A percentile compares a stretch with the other conserved stretches of the same genome.
Conservation (phyloP, 257 asterid genomes). For the Jasminum sambac region DNA sequence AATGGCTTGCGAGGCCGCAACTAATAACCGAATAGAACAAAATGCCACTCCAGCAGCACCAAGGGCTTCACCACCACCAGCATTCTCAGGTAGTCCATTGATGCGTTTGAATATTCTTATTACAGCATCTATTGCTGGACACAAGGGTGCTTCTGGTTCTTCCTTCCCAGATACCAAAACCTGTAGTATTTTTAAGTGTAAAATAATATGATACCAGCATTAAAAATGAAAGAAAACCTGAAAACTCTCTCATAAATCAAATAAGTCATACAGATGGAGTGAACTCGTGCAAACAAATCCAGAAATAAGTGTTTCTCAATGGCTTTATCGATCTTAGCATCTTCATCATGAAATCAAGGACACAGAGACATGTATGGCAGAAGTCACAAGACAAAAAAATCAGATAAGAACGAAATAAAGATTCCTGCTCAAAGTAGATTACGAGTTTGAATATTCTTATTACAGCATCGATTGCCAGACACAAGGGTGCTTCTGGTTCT, state of each 20-base stretch:
- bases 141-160: conserved; percentile 63
- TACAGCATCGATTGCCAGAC: conserved; percentile 81
- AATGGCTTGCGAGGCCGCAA: conserved; percentile 76
- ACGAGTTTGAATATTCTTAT: conserved; percentile 60
- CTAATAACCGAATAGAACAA: conserved; percentile 60
- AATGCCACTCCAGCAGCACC: conserved; percentile 49
- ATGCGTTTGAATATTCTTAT: conserved; percentile 65
- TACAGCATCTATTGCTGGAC: conserved; percentile 82
- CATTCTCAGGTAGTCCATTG: conserved; percentile 53
- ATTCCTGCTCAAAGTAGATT: neutral
- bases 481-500: conserved; percentile 63
- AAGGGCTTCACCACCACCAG: conserved; percentile 36
- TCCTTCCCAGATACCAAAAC: conserved; percentile 78
- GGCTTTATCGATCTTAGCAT: neutral
- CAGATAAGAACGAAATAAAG: neutral
- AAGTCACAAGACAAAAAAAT: conserved; percentile 2
- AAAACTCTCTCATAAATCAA: neutral
- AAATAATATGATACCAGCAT: neutral
- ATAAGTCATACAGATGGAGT: neutral
- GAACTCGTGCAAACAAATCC: neutral
- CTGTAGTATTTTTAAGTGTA: conserved; percentile 36
- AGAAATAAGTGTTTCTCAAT: neutral
- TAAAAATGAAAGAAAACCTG: conserved; percentile 1
- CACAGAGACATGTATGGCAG: neutral
- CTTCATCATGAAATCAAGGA: neutral